A percentile compares a stretch with the other conserved stretches of the same genome.
Evolutionary conservation across 176 grass and related monocot genomes (phyloP).

Genomic region (Carex parvula): DNA sequence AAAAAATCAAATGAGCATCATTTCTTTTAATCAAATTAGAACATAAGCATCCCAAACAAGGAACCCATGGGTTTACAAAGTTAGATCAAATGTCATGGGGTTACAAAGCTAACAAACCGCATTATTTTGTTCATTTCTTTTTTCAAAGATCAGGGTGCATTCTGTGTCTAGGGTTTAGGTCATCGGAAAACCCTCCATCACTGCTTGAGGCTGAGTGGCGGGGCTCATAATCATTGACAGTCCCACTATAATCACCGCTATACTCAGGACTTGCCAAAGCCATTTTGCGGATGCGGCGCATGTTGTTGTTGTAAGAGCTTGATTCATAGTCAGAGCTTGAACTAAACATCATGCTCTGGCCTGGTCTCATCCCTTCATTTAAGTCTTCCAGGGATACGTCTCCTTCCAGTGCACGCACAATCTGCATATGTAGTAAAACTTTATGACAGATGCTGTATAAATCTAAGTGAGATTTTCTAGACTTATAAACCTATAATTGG

Average conservation of each 20-base stretch:
- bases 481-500: background rate
- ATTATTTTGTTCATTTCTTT: background rate
- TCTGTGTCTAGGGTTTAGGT: slow-evolving; percentile 32
- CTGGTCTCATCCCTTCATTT: slow-evolving; percentile 51
- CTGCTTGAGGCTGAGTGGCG: slow-evolving; percentile 10
- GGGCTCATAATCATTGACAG: background rate
- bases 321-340: slow-evolving; percentile 24
- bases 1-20: slow-evolving; percentile 7
- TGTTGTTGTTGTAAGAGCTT: slow-evolving; percentile 25
- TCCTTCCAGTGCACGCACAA: slow-evolving; percentile 64
- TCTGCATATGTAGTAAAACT: slow-evolving; percentile 25
- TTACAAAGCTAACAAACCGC: slow-evolving; percentile 11
- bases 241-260: slow-evolving; percentile 28
- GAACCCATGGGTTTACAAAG: background rate
- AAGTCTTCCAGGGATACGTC: slow-evolving; percentile 62
- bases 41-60: slow-evolving; percentile 19
- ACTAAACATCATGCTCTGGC: slow-evolving; percentile 54
- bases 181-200: slow-evolving; percentile 12
- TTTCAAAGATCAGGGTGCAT: slow-evolving; percentile 19
- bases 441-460: background rate
- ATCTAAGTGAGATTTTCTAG: background rate
- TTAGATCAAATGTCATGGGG: slow-evolving; percentile 6
- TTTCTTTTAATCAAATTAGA: slow-evolving; percentile 16
- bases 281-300: slow-evolving; percentile 32
- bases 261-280: slow-evolving; percentile 30